A percentile compares a stretch with the other conserved stretches of the same genome.
Evolutionary conservation across 805 yeast species (phyloP).

Genomic region (Sugiyamaella chiloensis): DNA sequence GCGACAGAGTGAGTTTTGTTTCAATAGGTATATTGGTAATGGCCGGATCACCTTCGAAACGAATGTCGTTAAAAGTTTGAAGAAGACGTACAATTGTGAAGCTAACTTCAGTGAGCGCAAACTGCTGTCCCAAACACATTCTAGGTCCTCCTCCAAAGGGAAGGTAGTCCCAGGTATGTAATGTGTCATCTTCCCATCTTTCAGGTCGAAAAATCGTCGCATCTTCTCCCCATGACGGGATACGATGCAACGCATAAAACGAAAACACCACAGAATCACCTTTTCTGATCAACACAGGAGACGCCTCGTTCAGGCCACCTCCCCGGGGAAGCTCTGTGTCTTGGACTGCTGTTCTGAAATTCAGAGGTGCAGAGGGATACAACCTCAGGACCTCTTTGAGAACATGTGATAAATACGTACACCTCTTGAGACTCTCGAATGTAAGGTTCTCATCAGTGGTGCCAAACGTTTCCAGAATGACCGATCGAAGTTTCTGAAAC

Average conservation of each 20-base stretch:
- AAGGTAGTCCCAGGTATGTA: constrained; percentile 46
- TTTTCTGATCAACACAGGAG: constrained; percentile 44
- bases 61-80: constrained; percentile 25
- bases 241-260: constrained; percentile 44
- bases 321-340: constrained; percentile 51
- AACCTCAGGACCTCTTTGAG: constrained; percentile 48
- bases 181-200: constrained; percentile 40
- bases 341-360: constrained; percentile 44
- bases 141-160: constrained; percentile 58
- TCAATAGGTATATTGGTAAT: neutral
- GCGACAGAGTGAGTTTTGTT: neutral
- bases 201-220: constrained; percentile 46
- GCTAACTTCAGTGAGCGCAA: constrained; percentile 52
- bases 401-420: constrained; percentile 46
- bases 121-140: constrained; percentile 54
- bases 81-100: constrained; percentile 41
- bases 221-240: constrained; percentile 43
- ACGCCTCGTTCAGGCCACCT: constrained; percentile 42
- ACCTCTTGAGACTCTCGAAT: constrained; percentile 49
- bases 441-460: constrained; percentile 29
- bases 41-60: neutral
- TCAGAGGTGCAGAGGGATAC: constrained; percentile 52
- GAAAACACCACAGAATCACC: constrained; percentile 42
- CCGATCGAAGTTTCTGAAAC: constrained; percentile 37
- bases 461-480: constrained; percentile 38